A percentile compares a stretch with the other conserved stretches of the same genome.
Evolutionary conservation across 495 filamentous ascomycete genomes (phyloP).

Genomic region (Saxophila tyrrhenica): DNA sequence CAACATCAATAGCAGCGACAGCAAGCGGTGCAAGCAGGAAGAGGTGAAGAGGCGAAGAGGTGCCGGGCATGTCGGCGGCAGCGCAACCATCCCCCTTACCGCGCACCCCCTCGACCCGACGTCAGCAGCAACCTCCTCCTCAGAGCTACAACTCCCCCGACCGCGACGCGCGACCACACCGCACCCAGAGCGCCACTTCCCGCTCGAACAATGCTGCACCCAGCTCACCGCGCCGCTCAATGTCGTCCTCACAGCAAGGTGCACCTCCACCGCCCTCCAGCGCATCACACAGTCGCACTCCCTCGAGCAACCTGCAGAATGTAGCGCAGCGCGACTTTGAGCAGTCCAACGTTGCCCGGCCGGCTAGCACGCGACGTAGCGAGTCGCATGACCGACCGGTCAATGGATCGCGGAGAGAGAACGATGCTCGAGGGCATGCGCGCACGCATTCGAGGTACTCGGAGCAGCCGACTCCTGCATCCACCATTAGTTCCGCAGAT

Average conservation of each 20-base stretch:
- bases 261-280: slow-evolving; percentile 12
- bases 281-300: slow-evolving; percentile 34
- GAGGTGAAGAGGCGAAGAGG: neutral
- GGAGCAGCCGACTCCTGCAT: slow-evolving; percentile 29
- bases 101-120: slow-evolving; percentile 47
- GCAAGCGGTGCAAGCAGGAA: no score
- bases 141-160: slow-evolving; percentile 4
- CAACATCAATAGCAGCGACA: no score
- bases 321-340: slow-evolving; percentile 50
- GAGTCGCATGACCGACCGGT: slow-evolving; percentile 39
- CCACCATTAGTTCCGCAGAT: neutral
- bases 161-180: slow-evolving; percentile 38
- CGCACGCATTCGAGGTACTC: slow-evolving; percentile 41
- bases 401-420: slow-evolving; percentile 36
- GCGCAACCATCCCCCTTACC: slow-evolving; percentile 35
- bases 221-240: slow-evolving; percentile 31
- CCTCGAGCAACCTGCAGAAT: slow-evolving; percentile 39
- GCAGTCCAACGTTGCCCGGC: slow-evolving; percentile 39
- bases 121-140: slow-evolving; percentile 31
- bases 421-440: slow-evolving; percentile 35
- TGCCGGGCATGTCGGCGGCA: slow-evolving; percentile 38
- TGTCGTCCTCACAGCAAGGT: slow-evolving; percentile 41
- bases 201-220: slow-evolving; percentile 31
- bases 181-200: slow-evolving; percentile 43
- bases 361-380: slow-evolving; percentile 39